Conservation (phyloP, 1,284 basidiomycete species). For the Earliella scabrosa region DNA sequence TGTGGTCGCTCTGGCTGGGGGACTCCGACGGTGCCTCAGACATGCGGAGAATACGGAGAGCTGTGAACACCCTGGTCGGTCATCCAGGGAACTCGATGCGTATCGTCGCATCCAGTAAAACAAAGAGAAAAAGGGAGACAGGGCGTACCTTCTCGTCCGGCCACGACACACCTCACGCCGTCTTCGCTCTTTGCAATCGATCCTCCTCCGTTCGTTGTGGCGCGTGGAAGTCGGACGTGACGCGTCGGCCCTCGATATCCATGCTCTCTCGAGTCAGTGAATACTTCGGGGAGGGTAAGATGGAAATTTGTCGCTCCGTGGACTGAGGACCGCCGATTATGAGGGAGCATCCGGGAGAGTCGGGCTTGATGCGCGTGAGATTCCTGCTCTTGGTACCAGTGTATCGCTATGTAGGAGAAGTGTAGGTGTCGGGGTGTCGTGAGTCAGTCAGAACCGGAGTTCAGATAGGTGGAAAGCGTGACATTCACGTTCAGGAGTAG, state of each 20-base stretch:
- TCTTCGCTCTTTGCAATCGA: constrained; percentile 70
- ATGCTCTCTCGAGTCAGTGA: constrained; percentile 48
- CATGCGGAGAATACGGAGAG: constrained; percentile 66
- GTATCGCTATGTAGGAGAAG: too few relatives aligned
- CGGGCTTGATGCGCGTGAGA: too few relatives aligned
- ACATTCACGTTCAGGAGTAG: too few relatives aligned
- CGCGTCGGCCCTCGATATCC: constrained; percentile 50
- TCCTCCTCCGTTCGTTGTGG: constrained; percentile 62
- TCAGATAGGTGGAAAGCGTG: too few relatives aligned
- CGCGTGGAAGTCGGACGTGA: constrained; percentile 59
- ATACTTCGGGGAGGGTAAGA: constrained; percentile 34
- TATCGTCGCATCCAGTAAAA: too few relatives aligned
- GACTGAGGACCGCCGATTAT: constrained; percentile 16
- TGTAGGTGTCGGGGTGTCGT: too few relatives aligned
- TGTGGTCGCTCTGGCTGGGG: constrained; percentile 48
- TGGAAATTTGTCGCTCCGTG: constrained; percentile 10
- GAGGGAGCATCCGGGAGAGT: too few relatives aligned
- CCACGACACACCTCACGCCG: constrained; percentile 65
- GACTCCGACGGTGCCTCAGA: constrained; percentile 43
- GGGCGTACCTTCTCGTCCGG: constrained; percentile 73
- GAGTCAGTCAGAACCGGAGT: too few relatives aligned
- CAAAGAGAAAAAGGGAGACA: constrained; percentile 1
- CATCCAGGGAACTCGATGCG: too few relatives aligned
- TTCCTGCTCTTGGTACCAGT: too few relatives aligned
- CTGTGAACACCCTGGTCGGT: constrained; percentile 39